phyloP scores from a whole-genome alignment of 2,329 filamentous ascomycete genomes.

The Talaromyces albobiverticillius region DNA sequence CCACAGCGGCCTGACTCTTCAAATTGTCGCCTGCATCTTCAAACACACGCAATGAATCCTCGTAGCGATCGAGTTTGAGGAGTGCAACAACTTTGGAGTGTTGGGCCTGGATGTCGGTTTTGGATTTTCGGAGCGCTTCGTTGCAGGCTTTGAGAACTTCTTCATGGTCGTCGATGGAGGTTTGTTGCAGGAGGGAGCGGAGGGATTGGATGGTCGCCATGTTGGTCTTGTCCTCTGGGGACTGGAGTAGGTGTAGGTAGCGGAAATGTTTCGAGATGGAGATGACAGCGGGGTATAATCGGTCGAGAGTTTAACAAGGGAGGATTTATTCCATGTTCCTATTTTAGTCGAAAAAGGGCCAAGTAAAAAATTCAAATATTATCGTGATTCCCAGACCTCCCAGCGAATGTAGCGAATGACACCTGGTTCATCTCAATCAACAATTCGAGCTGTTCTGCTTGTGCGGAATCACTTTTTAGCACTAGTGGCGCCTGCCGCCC shows the following conservation, averaged over 20 bases:
- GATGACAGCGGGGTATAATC: constrained; percentile 4
- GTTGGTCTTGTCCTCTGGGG: neutral
- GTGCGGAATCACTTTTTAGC: constrained; percentile 1
- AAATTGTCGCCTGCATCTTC: constrained; percentile 53
- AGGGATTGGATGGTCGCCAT: constrained; percentile 50
- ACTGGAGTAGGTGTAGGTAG: neutral
- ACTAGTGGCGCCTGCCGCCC: neutral
- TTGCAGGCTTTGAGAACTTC: constrained; percentile 60
- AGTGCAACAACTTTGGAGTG: constrained; percentile 60
- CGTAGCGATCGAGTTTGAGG: constrained; percentile 62
- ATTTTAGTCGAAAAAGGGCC: neutral
- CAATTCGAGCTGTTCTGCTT: constrained; percentile 1
- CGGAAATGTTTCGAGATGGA: neutral
- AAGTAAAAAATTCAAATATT: too few species aligned
- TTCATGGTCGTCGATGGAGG: constrained; percentile 61
- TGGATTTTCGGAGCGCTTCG: constrained; percentile 55
- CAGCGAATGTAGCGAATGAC: too few species aligned
- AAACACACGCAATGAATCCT: constrained; percentile 57
- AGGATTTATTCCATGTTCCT: constrained; percentile 1
- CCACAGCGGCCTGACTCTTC: constrained; percentile 55
- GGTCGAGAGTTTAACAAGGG: neutral
- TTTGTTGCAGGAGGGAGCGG: constrained; percentile 54
- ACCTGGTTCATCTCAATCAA: too few species aligned
- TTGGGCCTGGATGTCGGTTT: constrained; percentile 54
- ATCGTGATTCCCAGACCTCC: too few species aligned